Evolutionary conservation across 768 basidiomycete species (phyloP).

Genomic region (Phallus indusiatus): DNA sequence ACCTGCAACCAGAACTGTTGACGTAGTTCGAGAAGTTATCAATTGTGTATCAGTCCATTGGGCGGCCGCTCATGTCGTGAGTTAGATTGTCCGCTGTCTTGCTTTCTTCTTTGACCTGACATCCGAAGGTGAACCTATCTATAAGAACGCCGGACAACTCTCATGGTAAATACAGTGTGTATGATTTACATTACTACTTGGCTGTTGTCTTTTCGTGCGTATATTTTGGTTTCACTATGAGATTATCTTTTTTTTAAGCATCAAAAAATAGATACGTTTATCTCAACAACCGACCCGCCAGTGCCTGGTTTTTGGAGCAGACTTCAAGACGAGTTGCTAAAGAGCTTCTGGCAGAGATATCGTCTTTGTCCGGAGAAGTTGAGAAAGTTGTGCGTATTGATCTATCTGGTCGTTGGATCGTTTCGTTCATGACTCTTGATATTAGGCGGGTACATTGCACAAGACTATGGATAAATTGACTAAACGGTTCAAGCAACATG

Average conservation of each 20-base stretch:
- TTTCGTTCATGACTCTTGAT: background rate
- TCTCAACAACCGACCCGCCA: conserved; percentile 55
- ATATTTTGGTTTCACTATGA: background rate
- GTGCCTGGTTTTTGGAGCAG: conserved; percentile 44
- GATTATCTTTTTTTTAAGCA: background rate
- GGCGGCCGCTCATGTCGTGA: conserved; percentile 59
- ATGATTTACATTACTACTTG: conserved; percentile 53
- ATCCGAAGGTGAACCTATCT: conserved; percentile 53
- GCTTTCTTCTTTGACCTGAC: background rate
- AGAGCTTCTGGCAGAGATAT: conserved; percentile 48
- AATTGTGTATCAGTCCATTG: conserved; percentile 58
- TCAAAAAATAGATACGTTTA: conserved; percentile 52
- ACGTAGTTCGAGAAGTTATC: conserved; percentile 62
- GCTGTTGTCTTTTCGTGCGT: conserved; percentile 64
- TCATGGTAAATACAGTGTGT: conserved; percentile 52
- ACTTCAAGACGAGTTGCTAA: conserved; percentile 44
- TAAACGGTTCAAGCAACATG: background rate
- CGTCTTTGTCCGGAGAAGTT: conserved; percentile 35
- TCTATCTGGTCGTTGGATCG: background rate
- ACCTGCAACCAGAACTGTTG: conserved; percentile 42
- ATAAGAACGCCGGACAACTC: conserved; percentile 47
- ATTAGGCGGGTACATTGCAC: background rate
- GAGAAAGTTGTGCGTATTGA: conserved; percentile 26
- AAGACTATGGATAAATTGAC: background rate
- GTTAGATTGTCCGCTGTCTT: conserved; percentile 16